These are phyloP conservation scores for Metarhizium robertsii DNA, from an alignment of 2,329 filamentous ascomycete species.

Conservation along the genomic window DNA sequence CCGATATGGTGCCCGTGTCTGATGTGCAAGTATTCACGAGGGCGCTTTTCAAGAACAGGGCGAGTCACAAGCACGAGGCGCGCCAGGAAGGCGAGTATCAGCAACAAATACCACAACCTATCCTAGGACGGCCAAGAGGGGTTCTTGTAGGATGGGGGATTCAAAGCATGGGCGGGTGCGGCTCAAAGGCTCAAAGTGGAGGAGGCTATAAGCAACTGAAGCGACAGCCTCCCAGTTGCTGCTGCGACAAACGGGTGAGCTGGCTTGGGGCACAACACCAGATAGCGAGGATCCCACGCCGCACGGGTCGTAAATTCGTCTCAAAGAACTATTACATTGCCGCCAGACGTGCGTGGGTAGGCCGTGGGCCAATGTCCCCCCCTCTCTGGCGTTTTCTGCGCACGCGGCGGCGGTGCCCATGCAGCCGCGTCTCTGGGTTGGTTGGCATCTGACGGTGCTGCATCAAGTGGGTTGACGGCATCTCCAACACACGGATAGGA, in stretches of 20 bases:
- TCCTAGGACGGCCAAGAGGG: constrained; percentile 5
- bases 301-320: not conserved
- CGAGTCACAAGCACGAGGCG: not conserved
- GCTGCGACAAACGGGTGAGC: not conserved
- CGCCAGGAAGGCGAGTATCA: not conserved
- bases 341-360: constrained; percentile 6
- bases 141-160: constrained; percentile 8
- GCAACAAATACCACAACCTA: not conserved
- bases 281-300: not conserved
- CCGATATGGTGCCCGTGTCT: constrained; percentile 6
- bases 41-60: not conserved
- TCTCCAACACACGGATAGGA: constrained; percentile 1
- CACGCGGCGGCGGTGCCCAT: constrained; percentile 5
- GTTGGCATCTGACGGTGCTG: constrained; percentile 8
- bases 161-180: constrained; percentile 5
- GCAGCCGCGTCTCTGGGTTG: constrained; percentile 5
- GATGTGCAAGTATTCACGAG: not conserved
- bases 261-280: not conserved
- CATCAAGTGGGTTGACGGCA: constrained; percentile 10
- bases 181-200: constrained; percentile 1
- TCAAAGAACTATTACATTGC: not conserved
- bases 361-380: constrained; percentile 5
- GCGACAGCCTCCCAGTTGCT: not conserved
- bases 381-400: constrained; percentile 3
- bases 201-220: not conserved